Conservation (phyloP, 345 rosid species). For the Lepidium sativum region DNA sequence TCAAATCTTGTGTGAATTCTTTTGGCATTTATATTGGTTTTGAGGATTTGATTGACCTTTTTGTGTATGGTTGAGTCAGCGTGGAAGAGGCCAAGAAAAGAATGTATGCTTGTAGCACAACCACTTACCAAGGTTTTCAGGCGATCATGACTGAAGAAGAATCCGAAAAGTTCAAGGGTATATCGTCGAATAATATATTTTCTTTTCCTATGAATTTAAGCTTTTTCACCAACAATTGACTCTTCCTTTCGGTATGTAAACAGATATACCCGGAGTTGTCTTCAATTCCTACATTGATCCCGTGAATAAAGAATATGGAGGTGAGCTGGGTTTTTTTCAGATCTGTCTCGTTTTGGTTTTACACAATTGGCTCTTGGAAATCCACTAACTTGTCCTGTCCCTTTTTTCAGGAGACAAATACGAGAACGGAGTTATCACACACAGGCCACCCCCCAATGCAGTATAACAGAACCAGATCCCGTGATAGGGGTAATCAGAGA, state of each 20-base stretch:
- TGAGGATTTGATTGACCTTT: neutral
- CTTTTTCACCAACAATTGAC: neutral
- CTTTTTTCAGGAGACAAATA: slow-evolving; percentile 67
- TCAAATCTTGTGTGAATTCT: neutral
- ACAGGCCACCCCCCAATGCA: slow-evolving; percentile 78
- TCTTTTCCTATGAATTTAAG: neutral
- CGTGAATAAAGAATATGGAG: slow-evolving; percentile 82
- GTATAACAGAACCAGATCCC: slow-evolving; percentile 30
- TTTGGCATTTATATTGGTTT: neutral
- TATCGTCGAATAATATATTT: neutral
- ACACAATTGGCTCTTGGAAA: neutral
- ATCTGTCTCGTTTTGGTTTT: neutral
- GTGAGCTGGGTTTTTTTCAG: slow-evolving; percentile 24
- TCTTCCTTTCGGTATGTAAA: slow-evolving; percentile 7
- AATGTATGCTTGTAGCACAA: slow-evolving; percentile 96
- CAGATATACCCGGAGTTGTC: slow-evolving; percentile 79
- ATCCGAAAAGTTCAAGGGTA: slow-evolving; percentile 67
- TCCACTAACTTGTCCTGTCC: neutral
- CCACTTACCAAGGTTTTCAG: slow-evolving; percentile 91
- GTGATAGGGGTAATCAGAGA: slow-evolving; percentile 34
- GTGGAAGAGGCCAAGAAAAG: slow-evolving; percentile 74
- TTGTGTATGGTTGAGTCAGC: slow-evolving; percentile 32
- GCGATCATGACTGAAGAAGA: slow-evolving; percentile 84
- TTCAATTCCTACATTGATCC: slow-evolving; percentile 92
- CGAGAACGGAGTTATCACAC: slow-evolving; percentile 74